phyloP scores from a whole-genome alignment of 768 basidiomycete genomes.

The Auriscalpium orientale region DNA sequence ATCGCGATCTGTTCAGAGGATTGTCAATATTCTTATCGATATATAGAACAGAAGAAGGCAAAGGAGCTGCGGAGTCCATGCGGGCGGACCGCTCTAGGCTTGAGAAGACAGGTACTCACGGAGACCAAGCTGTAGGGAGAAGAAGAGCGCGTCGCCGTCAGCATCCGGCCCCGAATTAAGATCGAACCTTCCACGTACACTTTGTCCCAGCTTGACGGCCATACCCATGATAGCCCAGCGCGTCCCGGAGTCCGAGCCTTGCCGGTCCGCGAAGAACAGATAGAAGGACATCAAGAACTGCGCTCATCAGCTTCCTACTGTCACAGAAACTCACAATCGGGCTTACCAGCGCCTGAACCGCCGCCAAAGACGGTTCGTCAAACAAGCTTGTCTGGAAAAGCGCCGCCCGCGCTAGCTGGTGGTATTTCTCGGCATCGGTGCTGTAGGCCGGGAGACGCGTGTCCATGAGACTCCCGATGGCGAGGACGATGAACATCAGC shows the following conservation, averaged over 20 bases:
- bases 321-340: conserved; percentile 13
- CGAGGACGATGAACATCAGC: conserved; percentile 55
- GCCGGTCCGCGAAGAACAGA: conserved; percentile 36
- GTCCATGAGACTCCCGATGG: conserved; percentile 56
- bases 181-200: conserved; percentile 30
- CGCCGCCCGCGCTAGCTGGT: conserved; percentile 52
- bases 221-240: conserved; percentile 69
- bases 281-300: conserved; percentile 49
- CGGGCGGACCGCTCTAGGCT: too few relatives aligned
- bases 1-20: conserved; percentile 47
- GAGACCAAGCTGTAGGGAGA: conserved; percentile 46
- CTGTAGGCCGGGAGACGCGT: conserved; percentile 44
- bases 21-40: not conserved
- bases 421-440: conserved; percentile 49
- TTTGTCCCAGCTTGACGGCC: conserved; percentile 62
- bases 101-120: conserved; percentile 37
- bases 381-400: conserved; percentile 55
- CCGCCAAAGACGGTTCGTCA: conserved; percentile 53
- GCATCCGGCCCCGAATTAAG: conserved; percentile 11
- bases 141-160: not conserved
- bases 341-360: conserved; percentile 59
- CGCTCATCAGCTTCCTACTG: conserved; percentile 13
- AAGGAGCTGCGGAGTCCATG: too few relatives aligned
- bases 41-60: not conserved
- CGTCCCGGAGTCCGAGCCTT: conserved; percentile 31